Base-by-base conservation (phyloP, 2,329 filamentous ascomycete genomes). In the Fonsecaea monophora region DNA sequence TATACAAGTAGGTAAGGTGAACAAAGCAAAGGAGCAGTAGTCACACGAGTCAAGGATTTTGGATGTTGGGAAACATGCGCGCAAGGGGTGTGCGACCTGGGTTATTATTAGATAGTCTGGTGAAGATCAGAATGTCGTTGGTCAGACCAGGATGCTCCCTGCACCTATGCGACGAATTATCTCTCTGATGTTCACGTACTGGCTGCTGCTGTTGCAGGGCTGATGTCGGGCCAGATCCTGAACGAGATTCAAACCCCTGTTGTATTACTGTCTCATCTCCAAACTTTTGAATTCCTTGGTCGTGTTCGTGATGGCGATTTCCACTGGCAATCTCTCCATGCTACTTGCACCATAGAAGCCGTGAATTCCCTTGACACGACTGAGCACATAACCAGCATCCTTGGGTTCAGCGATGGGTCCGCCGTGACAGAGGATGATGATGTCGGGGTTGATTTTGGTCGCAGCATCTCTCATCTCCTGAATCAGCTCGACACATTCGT, bases 271-370 rank as follows among this genome's bases (percentile, higher is more conserved):
- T 42, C 60, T 61, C 50, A 79, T 65, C 62, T 73, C 75, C 66
- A 80, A 67, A 56, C 71, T 71, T 72, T 87, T 88, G 74, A 88
- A 89, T 15, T 80, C 78, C 70, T 79, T 81, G 3, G 85, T 85
- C 53, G 85, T 85, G 60, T 83, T 81, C 58, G 82, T 86, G 64
- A 91, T 90, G 0, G 89, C 89, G 66, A 84, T 79, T 74, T 91
- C 89, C 10, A 91, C 89, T 0, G 89, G 89, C 68, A 91, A 76
- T 53, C 89, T 79, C 77, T 91, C 89, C 86, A 91, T 89, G 62
- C 85, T 87, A 68, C 87, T 90, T 10, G 89, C 89, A 0, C 89
- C 89, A 72, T 87, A 91, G 75, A 92, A 91, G 0, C 89, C 89
- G 77, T 91, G 88, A n/a, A 91, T 79, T 0, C 88, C 89, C 45